phyloP scores from a whole-genome alignment of 2,329 filamentous ascomycete genomes.

The Tympanopsis confertula region DNA sequence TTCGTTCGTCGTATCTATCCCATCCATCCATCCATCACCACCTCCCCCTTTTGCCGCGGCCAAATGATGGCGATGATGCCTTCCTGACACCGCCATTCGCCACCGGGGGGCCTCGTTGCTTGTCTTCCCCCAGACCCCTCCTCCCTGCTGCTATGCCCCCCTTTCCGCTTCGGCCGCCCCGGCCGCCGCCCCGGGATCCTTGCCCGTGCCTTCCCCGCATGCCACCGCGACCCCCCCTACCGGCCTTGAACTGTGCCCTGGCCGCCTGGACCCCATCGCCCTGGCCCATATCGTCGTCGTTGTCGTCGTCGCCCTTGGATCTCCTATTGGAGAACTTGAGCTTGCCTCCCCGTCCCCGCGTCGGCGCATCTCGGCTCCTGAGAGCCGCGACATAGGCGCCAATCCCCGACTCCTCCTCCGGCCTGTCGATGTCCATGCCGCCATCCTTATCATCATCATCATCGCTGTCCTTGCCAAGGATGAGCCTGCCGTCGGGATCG shows the following conservation, averaged over 20 bases:
- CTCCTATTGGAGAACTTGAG: slow-evolving; percentile 61
- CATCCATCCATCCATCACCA: too few species aligned
- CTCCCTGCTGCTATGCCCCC: slow-evolving; percentile 33
- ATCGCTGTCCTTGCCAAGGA: slow-evolving; percentile 50
- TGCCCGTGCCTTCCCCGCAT: slow-evolving; percentile 15
- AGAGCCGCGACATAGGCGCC: slow-evolving; percentile 61
- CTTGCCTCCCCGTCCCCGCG: slow-evolving; percentile 53
- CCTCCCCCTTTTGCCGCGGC: not conserved
- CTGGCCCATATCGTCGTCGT: slow-evolving; percentile 40
- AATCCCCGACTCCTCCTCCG: slow-evolving; percentile 39
- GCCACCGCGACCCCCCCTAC: slow-evolving; percentile 14
- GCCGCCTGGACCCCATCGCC: slow-evolving; percentile 22
- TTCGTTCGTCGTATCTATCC: too few species aligned
- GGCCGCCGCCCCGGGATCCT: slow-evolving; percentile 15
- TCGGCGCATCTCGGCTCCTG: slow-evolving; percentile 53
- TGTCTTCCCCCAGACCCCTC: slow-evolving; percentile 37
- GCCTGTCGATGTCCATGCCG: slow-evolving; percentile 47
- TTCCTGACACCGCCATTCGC: slow-evolving; percentile 16
- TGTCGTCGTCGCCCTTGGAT: slow-evolving; percentile 27
- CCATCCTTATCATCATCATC: slow-evolving; percentile 43
- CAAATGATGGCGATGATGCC: too few species aligned
- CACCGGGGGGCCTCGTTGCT: slow-evolving; percentile 26
- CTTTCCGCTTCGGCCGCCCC: slow-evolving; percentile 28
- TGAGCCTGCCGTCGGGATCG: slow-evolving; percentile 69
- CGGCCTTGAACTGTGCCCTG: slow-evolving; percentile 14